phyloP scores from a whole-genome alignment of 768 basidiomycete species.

The Trametopsis cervina region DNA sequence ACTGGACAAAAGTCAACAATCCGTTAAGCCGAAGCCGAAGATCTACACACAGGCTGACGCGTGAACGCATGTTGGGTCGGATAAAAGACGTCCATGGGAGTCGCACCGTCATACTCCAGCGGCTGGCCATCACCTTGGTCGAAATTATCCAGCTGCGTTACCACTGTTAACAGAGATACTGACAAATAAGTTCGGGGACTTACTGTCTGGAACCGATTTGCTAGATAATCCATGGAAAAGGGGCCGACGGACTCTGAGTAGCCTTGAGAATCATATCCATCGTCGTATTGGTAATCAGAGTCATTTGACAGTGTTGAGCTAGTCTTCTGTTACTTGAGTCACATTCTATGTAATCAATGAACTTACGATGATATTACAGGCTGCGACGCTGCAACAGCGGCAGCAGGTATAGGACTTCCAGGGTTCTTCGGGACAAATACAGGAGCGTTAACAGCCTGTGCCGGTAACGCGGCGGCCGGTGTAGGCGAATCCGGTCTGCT shows the following conservation, averaged over 20 bases:
- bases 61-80: constrained; percentile 35
- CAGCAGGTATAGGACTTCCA: constrained; percentile 10
- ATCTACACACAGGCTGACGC: constrained; percentile 57
- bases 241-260: constrained; percentile 26
- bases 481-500: constrained; percentile 39
- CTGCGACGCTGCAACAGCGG: constrained; percentile 2
- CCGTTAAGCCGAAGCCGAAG: constrained; percentile 2
- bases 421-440: constrained; percentile 73
- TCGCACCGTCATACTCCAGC: constrained; percentile 18
- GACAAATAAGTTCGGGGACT: too few species aligned
- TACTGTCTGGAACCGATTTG: constrained; percentile 29
- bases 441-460: constrained; percentile 75
- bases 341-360: background rate
- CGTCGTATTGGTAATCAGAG: constrained; percentile 9
- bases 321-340: constrained; percentile 11
- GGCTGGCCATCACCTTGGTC: constrained; percentile 7
- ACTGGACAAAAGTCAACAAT: constrained; percentile 33
- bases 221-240: constrained; percentile 12
- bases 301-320: constrained; percentile 9
- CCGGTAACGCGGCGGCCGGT: constrained; percentile 33
- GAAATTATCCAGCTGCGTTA: too few species aligned
- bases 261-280: constrained; percentile 9
- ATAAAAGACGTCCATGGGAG: constrained; percentile 23
- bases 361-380: constrained; percentile 1
- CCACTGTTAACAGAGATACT: too few species aligned